Percentiles rank a stretch among this genome's conserved stretches.
Evolutionary conservation across 352 stramenopile genomes (phyloP).

Genomic region (Elongisporangium undulatum): DNA sequence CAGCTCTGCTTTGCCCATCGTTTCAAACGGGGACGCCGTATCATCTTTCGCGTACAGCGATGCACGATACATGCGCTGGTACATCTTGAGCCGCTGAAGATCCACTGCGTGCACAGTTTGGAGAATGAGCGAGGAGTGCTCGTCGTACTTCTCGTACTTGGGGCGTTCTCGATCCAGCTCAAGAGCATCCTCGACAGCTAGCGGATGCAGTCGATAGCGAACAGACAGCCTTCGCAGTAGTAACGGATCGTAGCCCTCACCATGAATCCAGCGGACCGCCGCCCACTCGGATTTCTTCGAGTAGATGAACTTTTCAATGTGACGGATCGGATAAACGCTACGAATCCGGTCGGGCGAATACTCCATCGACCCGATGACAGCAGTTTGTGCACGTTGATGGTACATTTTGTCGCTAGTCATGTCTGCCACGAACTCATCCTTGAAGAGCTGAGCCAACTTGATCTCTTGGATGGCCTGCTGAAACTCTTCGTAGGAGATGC

Average conservation of each 20-base stretch:
- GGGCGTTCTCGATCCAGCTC: conserved; percentile 73
- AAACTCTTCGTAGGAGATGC: conserved; percentile 86
- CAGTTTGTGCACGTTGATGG: conserved; percentile 4
- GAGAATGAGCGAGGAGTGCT: conserved; percentile 75
- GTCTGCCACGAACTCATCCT: conserved; percentile 41
- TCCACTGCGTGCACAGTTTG: conserved; percentile 59
- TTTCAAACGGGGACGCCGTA: conserved; percentile 43
- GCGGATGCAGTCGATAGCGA: conserved; percentile 77
- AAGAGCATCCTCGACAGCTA: conserved; percentile 81
- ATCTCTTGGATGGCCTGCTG: conserved; percentile 86
- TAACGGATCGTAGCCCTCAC: conserved; percentile 58
- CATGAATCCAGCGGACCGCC: conserved; percentile 79
- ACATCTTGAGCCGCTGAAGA: conserved; percentile 44
- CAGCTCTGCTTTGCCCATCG: conserved; percentile 61
- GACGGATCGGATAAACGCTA: conserved; percentile 61
- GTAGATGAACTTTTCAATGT: conserved; percentile 84
- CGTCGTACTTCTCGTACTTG: conserved; percentile 87
- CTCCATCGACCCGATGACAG: conserved; percentile 60
- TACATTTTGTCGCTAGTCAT: conserved; percentile 18
- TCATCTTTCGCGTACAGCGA: conserved; percentile 63
- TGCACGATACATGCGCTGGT: conserved; percentile 70
- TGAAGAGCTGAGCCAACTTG: conserved; percentile 86
- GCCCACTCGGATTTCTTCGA: conserved; percentile 71
- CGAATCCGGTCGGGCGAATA: conserved; percentile 75
- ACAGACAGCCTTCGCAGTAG: conserved; percentile 71